A percentile compares a stretch with the other conserved stretches of the same genome.
Evolutionary conservation across 768 basidiomycete genomes (phyloP).

Genomic region (Sarcodon sp.): DNA sequence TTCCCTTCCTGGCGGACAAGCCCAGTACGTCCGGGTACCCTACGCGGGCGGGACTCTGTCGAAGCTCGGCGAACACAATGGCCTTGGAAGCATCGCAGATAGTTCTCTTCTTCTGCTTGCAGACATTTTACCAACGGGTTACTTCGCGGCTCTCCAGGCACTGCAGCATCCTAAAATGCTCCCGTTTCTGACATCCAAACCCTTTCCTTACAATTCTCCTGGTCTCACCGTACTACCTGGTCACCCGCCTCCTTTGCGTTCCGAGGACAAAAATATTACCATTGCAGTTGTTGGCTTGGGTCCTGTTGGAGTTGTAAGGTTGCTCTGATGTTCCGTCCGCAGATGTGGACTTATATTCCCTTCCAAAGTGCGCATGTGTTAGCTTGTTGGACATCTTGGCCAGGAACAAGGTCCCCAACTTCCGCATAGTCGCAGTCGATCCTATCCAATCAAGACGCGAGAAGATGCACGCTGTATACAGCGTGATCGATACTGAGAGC

Average conservation of each 20-base stretch:
- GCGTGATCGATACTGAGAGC: constrained; percentile 29
- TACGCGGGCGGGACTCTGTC: constrained; percentile 70
- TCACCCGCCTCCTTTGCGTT: constrained; percentile 15
- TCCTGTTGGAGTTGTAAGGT: constrained; percentile 56
- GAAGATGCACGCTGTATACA: constrained; percentile 48
- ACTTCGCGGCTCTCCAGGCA: constrained; percentile 64
- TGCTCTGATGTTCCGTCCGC: constrained; percentile 1
- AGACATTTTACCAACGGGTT: constrained; percentile 72
- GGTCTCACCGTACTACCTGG: background rate
- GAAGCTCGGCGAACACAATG: constrained; percentile 26
- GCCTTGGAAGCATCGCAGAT: constrained; percentile 27
- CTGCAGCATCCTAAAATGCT: constrained; percentile 60
- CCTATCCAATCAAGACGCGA: constrained; percentile 39
- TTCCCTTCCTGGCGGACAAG: constrained; percentile 58
- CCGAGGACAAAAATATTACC: constrained; percentile 30
- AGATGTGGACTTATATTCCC: background rate
- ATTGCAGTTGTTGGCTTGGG: constrained; percentile 66
- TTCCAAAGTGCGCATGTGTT: constrained; percentile 40
- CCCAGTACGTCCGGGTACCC: constrained; percentile 71
- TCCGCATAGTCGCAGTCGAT: constrained; percentile 54
- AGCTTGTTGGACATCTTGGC: constrained; percentile 50
- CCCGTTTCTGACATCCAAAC: constrained; percentile 40
- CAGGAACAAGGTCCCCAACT: constrained; percentile 18
- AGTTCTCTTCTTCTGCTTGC: constrained; percentile 59
- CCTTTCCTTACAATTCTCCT: constrained; percentile 14